Evolutionary conservation across 306 rosid species (phyloP), one percentile per base, ranked within the genome.

Genomic region (Cajanus cajan): DNA sequence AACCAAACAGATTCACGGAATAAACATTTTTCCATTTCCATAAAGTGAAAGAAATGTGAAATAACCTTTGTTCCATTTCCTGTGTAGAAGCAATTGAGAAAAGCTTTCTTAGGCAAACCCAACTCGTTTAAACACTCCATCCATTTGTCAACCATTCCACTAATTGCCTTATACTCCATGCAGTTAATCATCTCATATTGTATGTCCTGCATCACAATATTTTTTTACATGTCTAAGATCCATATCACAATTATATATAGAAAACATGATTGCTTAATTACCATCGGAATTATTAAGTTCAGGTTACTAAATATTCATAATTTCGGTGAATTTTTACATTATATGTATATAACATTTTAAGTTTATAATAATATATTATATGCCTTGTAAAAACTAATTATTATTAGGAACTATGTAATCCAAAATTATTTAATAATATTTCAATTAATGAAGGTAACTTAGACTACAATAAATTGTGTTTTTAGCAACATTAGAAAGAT

Each of bases 11-110:
- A 63, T 24, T 21, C 58, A 50, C 16, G 24, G n/a, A 8, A 12
- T 8, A 33, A 73, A 58, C 2, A 22, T 4, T 61, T 43, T 44
- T 2, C 6, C 24, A 45, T 55, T 78, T 36, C 24, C 5, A 11
- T 31, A 69, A 39, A 54, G 10, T 61, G 4, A 51, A 62, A 50
- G 48, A 71, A 68, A 59, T 65, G 69, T n/a, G 24, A 82, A 62
- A 28, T 59, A 68, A 90, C 97, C 90, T 82, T 28, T 36, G 84
- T 82, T 66, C 87, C 97, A 74, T 82, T 87, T 81, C 86, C 80
- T 71, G 65, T 65, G 45, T 67, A 39, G 61, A 61, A 72, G 82
- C 94, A 88, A 15, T 81, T 74, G 47, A 74, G 70, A 57, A 85
- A 39, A 36, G 78, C 81, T 15, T 71, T 24, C 50, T 51, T 18